These are phyloP conservation scores for Sporisorium reilianum DNA, from an alignment of 1,284 basidiomycete genomes.

Conservation along the genomic window DNA sequence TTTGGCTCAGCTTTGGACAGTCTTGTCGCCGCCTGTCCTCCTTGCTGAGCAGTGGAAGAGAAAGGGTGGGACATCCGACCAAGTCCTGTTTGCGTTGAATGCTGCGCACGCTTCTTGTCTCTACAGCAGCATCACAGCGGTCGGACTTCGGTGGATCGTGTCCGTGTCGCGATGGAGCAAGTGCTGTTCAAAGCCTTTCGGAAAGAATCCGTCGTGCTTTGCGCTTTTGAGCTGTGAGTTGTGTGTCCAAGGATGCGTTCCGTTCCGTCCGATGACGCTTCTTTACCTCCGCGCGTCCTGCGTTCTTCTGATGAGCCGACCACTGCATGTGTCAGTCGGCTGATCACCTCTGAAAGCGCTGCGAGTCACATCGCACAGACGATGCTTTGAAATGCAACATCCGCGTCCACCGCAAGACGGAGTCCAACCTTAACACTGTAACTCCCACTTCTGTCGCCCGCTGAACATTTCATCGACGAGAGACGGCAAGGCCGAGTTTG, in stretches of 20 bases:
- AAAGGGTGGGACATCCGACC: not conserved
- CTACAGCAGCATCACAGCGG: not conserved
- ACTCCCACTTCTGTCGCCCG: too few species aligned
- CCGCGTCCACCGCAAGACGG: not conserved
- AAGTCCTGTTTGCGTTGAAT: not conserved
- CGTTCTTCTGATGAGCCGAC: too few species aligned
- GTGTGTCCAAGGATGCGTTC: too few species aligned
- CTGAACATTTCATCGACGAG: too few species aligned
- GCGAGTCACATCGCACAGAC: not conserved
- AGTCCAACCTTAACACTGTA: not conserved
- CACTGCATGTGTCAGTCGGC: conserved; percentile 2
- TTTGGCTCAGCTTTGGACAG: not conserved
- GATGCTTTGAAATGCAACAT: not conserved
- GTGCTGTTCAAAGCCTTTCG: not conserved
- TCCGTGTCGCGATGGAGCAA: not conserved
- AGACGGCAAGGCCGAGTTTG: too few species aligned
- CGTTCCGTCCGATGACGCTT: not conserved
- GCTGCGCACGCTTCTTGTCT: not conserved
- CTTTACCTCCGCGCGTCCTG: too few species aligned
- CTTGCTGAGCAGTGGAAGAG: not conserved
- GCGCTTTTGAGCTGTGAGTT: too few species aligned
- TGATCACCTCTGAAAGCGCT: not conserved
- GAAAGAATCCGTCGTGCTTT: not conserved
- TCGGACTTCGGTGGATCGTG: not conserved
- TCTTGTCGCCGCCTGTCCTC: not conserved